Conservation (phyloP, 2,329 filamentous ascomycete species). For the Zasmidium citrigriseum region DNA sequence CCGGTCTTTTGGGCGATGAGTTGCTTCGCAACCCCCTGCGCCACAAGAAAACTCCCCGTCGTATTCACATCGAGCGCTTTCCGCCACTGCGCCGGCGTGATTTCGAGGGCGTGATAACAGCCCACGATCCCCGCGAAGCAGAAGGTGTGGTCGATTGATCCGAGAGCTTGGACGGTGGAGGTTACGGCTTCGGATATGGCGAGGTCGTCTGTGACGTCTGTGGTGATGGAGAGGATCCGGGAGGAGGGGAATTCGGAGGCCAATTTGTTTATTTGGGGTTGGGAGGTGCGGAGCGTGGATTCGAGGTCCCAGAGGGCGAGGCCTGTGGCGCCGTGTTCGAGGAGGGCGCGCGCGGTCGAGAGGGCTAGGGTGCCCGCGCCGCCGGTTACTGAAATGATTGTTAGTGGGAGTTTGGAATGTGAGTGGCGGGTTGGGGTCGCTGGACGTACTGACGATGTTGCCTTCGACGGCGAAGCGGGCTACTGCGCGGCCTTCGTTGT, state of each 20-base stretch:
- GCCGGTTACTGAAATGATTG: constrained; percentile 56
- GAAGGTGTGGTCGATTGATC: constrained; percentile 57
- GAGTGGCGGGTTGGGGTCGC: neutral
- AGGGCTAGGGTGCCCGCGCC: constrained; percentile 66
- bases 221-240: constrained; percentile 52
- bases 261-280: constrained; percentile 49
- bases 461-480: constrained; percentile 55
- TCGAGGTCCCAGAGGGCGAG: constrained; percentile 64
- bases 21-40: constrained; percentile 62
- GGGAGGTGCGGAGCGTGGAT: constrained; percentile 41
- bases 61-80: constrained; percentile 70
- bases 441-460: constrained; percentile 52
- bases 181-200: constrained; percentile 48
- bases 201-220: constrained; percentile 61
- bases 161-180: constrained; percentile 46
- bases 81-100: constrained; percentile 61
- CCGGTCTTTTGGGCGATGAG: constrained; percentile 55
- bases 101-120: constrained; percentile 62
- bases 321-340: constrained; percentile 65
- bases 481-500: constrained; percentile 44
- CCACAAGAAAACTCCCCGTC: constrained; percentile 69
- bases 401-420: constrained; percentile 1
- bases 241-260: constrained; percentile 56
- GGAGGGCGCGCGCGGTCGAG: constrained; percentile 60
- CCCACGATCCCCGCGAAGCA: constrained; percentile 71